Conservation (phyloP, 75 land plant genomes). For the Pseudotsuga menziesii region DNA sequence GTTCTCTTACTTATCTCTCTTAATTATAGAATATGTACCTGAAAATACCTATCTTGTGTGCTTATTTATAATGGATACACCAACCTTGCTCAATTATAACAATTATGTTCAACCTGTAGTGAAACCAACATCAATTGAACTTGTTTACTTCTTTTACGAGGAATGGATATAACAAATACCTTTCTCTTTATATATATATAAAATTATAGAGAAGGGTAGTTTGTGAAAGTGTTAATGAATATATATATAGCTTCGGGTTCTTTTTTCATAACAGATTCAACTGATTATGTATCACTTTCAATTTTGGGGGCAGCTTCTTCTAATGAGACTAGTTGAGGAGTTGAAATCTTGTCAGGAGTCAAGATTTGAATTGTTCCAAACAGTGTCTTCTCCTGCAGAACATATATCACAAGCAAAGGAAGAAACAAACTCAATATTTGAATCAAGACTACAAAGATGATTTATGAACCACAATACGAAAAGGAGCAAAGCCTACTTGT, state of each 20-base stretch:
- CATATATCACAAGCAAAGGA: constrained; percentile 12
- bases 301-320: constrained; percentile 21
- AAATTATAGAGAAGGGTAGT: too few relatives aligned
- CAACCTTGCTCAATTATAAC: too few relatives aligned
- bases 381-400: constrained; percentile 16
- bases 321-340: constrained; percentile 14
- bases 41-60: too few relatives aligned
- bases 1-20: too few relatives aligned
- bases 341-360: constrained; percentile 22
- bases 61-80: too few relatives aligned
- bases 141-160: too few relatives aligned
- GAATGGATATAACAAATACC: too few relatives aligned
- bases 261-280: constrained; percentile 13
- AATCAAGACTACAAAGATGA: neutral
- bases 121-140: too few relatives aligned
- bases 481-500: neutral
- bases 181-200: too few relatives aligned
- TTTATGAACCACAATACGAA: neutral
- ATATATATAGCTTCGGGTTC: constrained; percentile 27
- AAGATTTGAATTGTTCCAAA: constrained; percentile 17
- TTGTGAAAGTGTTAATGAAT: too few relatives aligned
- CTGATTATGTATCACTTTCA: constrained; percentile 10
- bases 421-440: neutral
- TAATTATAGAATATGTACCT: too few relatives aligned
- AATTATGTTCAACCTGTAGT: too few relatives aligned